Conservation (phyloP, 2,329 filamentous ascomycete species). For the Aaosphaeria arxii region DNA sequence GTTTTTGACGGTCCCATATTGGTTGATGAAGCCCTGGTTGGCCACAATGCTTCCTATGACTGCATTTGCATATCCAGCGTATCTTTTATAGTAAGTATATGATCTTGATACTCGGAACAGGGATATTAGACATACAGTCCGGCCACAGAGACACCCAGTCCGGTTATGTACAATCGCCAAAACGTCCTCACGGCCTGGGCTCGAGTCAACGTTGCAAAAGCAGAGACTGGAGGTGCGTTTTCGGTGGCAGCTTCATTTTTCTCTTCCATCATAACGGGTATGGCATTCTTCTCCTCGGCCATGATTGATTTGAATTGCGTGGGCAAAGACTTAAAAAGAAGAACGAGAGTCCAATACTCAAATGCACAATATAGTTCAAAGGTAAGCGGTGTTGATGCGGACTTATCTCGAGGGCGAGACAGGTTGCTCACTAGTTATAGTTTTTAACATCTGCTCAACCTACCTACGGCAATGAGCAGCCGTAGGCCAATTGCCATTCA, state of each 20-base stretch:
- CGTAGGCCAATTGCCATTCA: too few species aligned
- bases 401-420: too few species aligned
- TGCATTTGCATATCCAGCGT: conserved; percentile 6
- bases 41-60: conserved; percentile 7
- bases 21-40: conserved; percentile 6
- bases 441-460: too few species aligned
- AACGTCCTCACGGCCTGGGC: conserved; percentile 3
- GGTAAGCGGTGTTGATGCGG: too few species aligned
- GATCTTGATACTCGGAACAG: background rate
- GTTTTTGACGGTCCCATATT: conserved; percentile 6
- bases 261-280: background rate
- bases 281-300: too few species aligned
- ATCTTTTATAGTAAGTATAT: background rate
- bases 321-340: too few species aligned
- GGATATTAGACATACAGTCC: conserved; percentile 2
- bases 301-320: too few species aligned
- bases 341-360: too few species aligned
- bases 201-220: conserved; percentile 3
- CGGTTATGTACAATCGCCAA: conserved; percentile 4
- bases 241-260: background rate
- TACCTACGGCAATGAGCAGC: too few species aligned
- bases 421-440: too few species aligned
- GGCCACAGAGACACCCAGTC: conserved; percentile 1
- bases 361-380: too few species aligned
- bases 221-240: background rate